A percentile compares a stretch with the other conserved stretches of the same genome.
Evolutionary conservation across 1,284 basidiomycete species (phyloP).

Genomic region (Puccinia horiana): DNA sequence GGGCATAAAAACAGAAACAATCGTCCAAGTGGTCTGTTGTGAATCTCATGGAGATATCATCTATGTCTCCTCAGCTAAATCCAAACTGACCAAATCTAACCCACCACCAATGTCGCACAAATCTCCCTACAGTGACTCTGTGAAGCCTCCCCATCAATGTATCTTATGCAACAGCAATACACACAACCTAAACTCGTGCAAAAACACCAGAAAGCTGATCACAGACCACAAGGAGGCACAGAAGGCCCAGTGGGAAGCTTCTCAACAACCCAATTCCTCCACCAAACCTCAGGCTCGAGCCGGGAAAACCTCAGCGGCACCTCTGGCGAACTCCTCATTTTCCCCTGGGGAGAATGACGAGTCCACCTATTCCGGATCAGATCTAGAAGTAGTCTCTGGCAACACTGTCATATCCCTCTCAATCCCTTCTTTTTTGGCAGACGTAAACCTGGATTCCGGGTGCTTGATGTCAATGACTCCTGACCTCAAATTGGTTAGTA

Average conservation of each 20-base stretch:
- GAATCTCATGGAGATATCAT: not conserved
- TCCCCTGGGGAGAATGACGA: not conserved
- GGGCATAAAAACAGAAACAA: not conserved
- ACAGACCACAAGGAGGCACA: not conserved
- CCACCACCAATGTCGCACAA: not conserved
- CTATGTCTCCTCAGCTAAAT: not conserved
- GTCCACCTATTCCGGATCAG: not conserved
- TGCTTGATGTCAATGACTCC: constrained; percentile 22
- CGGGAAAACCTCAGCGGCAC: not conserved
- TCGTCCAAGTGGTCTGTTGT: not conserved
- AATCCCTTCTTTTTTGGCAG: not conserved
- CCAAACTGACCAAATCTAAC: not conserved
- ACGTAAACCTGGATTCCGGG: too few species aligned
- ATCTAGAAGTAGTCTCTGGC: not conserved
- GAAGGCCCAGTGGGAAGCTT: not conserved
- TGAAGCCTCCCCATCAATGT: not conserved
- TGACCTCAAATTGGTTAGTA: too few species aligned
- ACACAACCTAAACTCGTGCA: constrained; percentile 18
- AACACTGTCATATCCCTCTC: not conserved
- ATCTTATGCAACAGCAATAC: not conserved
- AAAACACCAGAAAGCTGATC: not conserved
- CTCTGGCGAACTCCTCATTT: not conserved
- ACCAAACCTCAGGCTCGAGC: not conserved
- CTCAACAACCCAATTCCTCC: not conserved
- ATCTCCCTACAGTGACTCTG: not conserved